Base-by-base conservation (phyloP, 305 asterid species). In the Striga hermonthica region DNA sequence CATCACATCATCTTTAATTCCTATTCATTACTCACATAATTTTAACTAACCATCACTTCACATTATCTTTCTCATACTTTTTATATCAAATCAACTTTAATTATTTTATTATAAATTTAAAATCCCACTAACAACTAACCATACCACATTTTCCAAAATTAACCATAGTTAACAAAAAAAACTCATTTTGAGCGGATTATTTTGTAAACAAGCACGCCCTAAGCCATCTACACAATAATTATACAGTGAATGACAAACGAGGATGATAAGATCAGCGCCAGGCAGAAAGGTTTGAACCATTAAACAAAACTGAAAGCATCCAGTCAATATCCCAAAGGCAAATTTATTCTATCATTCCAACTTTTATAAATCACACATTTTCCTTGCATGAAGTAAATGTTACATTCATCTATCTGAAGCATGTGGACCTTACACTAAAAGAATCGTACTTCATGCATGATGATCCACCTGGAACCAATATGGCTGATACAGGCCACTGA, bases 381-480 rank as follows among this genome's bases (percentile, higher is more conserved):
- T 65, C 49, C 12, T 49, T 31, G 57, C 38, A 40, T 62, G 60
- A 70, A 72, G 57, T 36, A 13, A 68, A 28, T 31, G 1, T 0
- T 35, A 54, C 34, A 44, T 41, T 55, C 61, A 36, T 62, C 9
- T 12, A 64, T 47, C 59, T 16, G 4, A 54, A 16, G 59, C 13
- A 72, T 59, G 44, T 72, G 66, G 61, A 35, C 66, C 95, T 82
- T 89, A 91, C 96, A 75, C 87, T 76, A 79, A 86, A 87, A 50
- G 94, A 73, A 52, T 81, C 70, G 74, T 89, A 89, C 72, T 84
- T 92, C 72, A 67, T 60, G 73, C 70, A 63, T 38, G 76, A 75
- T 11, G 86, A 84, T 76, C 85, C 88, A 64, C 97, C 95, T 10
- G 81, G 82, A 72, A 89, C 71, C 83, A 86, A 47, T 43, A 87